phyloP scores from a whole-genome alignment of 2,329 filamentous ascomycete genomes.

The Neophaeococcomyces aloes region DNA sequence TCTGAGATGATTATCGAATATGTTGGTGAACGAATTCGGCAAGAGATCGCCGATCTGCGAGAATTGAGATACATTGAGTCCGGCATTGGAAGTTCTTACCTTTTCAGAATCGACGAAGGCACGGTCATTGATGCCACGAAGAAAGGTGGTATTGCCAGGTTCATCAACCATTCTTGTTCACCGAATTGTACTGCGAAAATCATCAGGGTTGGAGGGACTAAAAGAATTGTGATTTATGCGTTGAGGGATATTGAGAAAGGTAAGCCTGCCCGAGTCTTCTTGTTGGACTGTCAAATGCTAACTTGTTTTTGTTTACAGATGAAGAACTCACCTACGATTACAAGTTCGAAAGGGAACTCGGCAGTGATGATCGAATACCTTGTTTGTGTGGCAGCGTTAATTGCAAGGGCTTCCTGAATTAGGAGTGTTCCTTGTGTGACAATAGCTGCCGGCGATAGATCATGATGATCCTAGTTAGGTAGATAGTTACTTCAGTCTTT shows the following conservation, averaged over 20 bases:
- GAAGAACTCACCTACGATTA: conserved; percentile 99
- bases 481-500: no score
- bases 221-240: conserved; percentile 97
- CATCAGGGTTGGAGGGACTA: conserved; percentile 95
- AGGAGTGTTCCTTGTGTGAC: conserved; percentile 24
- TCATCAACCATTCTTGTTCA: conserved; percentile 96
- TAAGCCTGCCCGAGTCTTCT: no score
- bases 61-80: conserved; percentile 89
- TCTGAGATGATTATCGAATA: conserved; percentile 99
- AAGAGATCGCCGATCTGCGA: conserved; percentile 93
- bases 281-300: no score
- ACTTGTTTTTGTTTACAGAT: no score
- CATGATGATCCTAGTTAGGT: no score
- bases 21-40: conserved; percentile 91
- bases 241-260: conserved; percentile 88
- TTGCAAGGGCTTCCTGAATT: conserved; percentile 99
- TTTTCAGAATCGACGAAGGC: conserved; percentile 96
- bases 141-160: conserved; percentile 92
- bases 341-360: conserved; percentile 97
- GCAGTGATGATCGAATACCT: conserved; percentile 87
- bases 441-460: no score
- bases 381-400: conserved; percentile 92
- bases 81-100: conserved; percentile 91
- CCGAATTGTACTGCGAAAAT: conserved; percentile 99
- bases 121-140: conserved; percentile 97